Evolutionary conservation across 352 stramenopile genomes (phyloP).

Genomic region (Pythium rhizo-oryzae): DNA sequence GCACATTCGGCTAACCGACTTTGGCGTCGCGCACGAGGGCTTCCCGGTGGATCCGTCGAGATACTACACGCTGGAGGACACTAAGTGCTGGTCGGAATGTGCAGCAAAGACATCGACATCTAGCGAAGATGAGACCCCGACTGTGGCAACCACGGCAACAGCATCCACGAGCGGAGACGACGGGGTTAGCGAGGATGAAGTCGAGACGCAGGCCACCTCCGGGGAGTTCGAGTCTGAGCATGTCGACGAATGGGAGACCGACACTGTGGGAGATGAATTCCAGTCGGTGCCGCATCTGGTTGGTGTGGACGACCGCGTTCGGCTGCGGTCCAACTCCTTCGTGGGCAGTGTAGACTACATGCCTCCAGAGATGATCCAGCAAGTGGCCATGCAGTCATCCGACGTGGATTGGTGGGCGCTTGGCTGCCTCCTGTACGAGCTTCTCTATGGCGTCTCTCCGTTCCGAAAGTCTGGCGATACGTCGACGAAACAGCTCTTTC

Average conservation of each 20-base stretch:
- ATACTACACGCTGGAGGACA: slow-evolving; percentile 4
- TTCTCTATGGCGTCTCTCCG: slow-evolving; percentile 64
- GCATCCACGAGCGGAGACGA: slow-evolving; percentile 7
- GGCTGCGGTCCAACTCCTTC: slow-evolving; percentile 79
- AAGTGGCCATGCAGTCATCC: slow-evolving; percentile 27
- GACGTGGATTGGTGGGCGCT: slow-evolving; percentile 83
- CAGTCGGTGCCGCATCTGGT: not conserved
- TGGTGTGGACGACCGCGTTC: slow-evolving; percentile 70
- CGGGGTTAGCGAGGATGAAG: not conserved
- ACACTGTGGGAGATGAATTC: not conserved
- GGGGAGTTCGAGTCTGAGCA: not conserved
- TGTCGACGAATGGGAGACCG: slow-evolving; percentile 2
- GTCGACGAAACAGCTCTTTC: slow-evolving; percentile 50
- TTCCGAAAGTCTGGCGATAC: slow-evolving; percentile 37
- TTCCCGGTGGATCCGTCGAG: slow-evolving; percentile 9
- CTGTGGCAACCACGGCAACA: not conserved
- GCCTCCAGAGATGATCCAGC: slow-evolving; percentile 81
- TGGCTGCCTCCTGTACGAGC: slow-evolving; percentile 76
- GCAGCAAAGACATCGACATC: not conserved
- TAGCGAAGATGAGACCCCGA: not conserved
- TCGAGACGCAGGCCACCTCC: not conserved
- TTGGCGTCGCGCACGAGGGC: slow-evolving; percentile 33
- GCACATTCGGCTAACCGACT: slow-evolving; percentile 34
- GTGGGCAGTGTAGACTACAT: slow-evolving; percentile 84
- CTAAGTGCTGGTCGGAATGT: not conserved